Evolutionary conservation across 495 filamentous ascomycete species (phyloP), one percentile per base, ranked within the genome.

Genomic region (Aspergillus funiculosus): DNA sequence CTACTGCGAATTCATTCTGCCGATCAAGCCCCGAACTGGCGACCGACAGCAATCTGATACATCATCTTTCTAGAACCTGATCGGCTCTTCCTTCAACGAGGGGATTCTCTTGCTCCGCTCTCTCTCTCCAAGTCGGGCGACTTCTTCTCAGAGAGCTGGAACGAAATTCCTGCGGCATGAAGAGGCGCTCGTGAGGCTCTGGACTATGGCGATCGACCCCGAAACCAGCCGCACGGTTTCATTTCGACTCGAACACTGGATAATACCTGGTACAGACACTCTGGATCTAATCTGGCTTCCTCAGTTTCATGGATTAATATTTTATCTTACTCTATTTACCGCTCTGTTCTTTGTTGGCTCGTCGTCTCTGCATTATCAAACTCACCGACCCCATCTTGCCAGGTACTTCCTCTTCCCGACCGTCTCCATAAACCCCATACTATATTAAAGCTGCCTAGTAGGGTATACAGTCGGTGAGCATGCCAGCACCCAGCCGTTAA

Each of bases 21-120:
- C 51, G 54, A 53, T 51, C 32, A 30, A 39, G 28, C 29, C 37
- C 41, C 43, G 43, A 27, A 37, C 38, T 34, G 28, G 21, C 34
- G 28, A 4, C 11, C 14, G 28, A 26, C 39, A 46, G 34, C 13
- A 22, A 52, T 38, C 40, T 38, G 49, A 56, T 48, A 50, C 41
- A 45, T 51, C 51, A 43, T 1, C 30, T 51, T 57, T 57, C 54
- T 48, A 57, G 54, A 57, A 57, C 48, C 47, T 38, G 43, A 53
- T 53, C 54, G 17, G 21, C 51, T 29, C 39, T 55, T 50, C 42
- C 37, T 24, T 45, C 47, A 53, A 53, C 44, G 51, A 57, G 46
- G 45, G 20, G 39, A 34, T 18, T 42, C 20, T 18, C 40, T 20
- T 51, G 19, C 10, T 10, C 14, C 15, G 14, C 11, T 17, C 26